phyloP scores from a whole-genome alignment of 2,329 filamentous ascomycete species.

The Alternaria burnsii region DNA sequence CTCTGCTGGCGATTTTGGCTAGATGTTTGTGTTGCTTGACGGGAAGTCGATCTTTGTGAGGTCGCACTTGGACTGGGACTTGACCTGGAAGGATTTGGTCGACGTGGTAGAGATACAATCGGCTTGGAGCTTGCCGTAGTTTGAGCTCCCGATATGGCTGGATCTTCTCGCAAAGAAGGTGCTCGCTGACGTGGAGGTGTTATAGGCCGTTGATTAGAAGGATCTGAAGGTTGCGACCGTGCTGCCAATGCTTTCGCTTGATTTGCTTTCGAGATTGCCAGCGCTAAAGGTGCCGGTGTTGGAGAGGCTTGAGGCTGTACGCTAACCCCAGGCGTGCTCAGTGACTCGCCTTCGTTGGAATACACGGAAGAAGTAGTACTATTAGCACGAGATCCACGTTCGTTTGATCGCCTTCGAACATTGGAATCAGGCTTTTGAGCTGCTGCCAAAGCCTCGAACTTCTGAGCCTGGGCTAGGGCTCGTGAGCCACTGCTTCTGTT shows the following conservation, averaged over 20 bases:
- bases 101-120: conserved; percentile 1
- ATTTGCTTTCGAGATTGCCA: conserved; percentile 5
- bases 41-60: conserved; percentile 8
- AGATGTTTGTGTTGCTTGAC: not conserved
- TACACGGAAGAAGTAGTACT: conserved; percentile 10
- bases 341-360: conserved; percentile 8
- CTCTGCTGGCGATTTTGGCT: conserved; percentile 6
- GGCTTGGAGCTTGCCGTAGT: not conserved
- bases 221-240: not conserved
- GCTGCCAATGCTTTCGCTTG: not conserved
- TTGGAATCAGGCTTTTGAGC: conserved; percentile 14
- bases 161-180: conserved; percentile 8
- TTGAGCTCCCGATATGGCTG: conserved; percentile 8
- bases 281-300: conserved; percentile 9
- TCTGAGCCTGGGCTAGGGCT: conserved; percentile 41
- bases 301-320: conserved; percentile 5
- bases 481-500: conserved; percentile 35
- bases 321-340: not conserved
- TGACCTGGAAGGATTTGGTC: not conserved
- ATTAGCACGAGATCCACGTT: conserved; percentile 17
- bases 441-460: conserved; percentile 40
- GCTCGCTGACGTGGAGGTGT: conserved; percentile 16
- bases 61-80: not conserved
- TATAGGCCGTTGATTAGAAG: not conserved
- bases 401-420: not conserved